These are phyloP conservation scores for Aspergillus transmontanensis DNA, from an alignment of 2,329 filamentous ascomycete genomes.

Conservation along the genomic window DNA sequence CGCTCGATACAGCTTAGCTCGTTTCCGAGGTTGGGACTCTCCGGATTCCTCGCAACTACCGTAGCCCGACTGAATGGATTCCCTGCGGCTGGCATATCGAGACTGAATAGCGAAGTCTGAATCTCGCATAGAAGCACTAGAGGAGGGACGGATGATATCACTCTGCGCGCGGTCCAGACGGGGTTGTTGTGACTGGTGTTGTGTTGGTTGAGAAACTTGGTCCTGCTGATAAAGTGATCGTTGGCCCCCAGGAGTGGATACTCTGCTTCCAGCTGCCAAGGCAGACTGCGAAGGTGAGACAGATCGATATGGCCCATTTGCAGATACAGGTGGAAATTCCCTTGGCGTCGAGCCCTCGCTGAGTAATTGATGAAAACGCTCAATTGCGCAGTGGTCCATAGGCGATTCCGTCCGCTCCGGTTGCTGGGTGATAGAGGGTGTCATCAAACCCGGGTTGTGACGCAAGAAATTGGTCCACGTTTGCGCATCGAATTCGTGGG, in stretches of 20 bases:
- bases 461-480: constrained; percentile 81
- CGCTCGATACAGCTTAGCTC: constrained; percentile 74
- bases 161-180: constrained; percentile 35
- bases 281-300: constrained; percentile 44
- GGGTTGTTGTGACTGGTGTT: constrained; percentile 21
- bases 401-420: constrained; percentile 34
- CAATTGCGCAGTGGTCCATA: constrained; percentile 46
- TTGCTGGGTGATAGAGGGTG: constrained; percentile 27
- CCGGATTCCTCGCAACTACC: constrained; percentile 70
- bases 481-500: constrained; percentile 66
- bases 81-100: constrained; percentile 32
- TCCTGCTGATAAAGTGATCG: constrained; percentile 29
- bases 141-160: constrained; percentile 60
- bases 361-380: constrained; percentile 47
- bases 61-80: constrained; percentile 59
- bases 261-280: constrained; percentile 36
- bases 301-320: constrained; percentile 35
- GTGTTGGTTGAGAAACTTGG: constrained; percentile 14
- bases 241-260: constrained; percentile 39
- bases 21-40: constrained; percentile 69
- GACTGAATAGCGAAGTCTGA: constrained; percentile 31
- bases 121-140: constrained; percentile 58
- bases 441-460: constrained; percentile 60
- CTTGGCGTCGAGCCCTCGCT: constrained; percentile 48
- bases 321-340: constrained; percentile 37